phyloP scores from a whole-genome alignment of 805 yeast genomes.

The Kuraishia cidri region DNA sequence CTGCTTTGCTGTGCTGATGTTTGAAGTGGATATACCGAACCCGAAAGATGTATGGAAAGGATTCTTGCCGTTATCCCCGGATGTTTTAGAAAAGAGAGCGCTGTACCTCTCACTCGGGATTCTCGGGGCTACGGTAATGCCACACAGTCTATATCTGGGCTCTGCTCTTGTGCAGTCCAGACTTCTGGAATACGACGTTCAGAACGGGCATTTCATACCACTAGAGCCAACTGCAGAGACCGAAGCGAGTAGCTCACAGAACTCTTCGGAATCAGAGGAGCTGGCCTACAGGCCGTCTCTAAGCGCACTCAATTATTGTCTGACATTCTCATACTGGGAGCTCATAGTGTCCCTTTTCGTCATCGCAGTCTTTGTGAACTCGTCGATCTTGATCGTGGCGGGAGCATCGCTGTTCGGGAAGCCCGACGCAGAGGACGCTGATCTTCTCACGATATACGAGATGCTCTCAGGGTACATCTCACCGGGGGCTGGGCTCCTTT shows the following conservation, averaged over 20 bases:
- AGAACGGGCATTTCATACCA: conserved; percentile 12
- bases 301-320: conserved; percentile 63
- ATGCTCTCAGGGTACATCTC: conserved; percentile 55
- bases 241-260: no score
- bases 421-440: conserved; percentile 71
- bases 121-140: conserved; percentile 94
- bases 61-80: conserved; percentile 54
- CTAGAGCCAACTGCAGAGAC: conserved; percentile 9
- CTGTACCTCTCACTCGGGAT: conserved; percentile 74
- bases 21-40: conserved; percentile 46
- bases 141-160: conserved; percentile 79
- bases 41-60: conserved; percentile 50
- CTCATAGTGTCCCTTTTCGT: conserved; percentile 62
- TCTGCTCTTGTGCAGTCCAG: conserved; percentile 85
- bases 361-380: conserved; percentile 79
- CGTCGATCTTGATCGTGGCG: conserved; percentile 74
- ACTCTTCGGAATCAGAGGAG: conserved; percentile 17
- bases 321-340: conserved; percentile 67
- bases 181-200: conserved; percentile 61
- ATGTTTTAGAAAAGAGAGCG: conserved; percentile 53
- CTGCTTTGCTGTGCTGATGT: conserved; percentile 68
- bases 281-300: conserved; percentile 56
- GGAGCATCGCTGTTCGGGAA: conserved; percentile 71
- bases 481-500: conserved; percentile 72
- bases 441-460: conserved; percentile 67